Evolutionary conservation across 1,284 basidiomycete species (phyloP).

Genomic region (Austropuccinia psidii): DNA sequence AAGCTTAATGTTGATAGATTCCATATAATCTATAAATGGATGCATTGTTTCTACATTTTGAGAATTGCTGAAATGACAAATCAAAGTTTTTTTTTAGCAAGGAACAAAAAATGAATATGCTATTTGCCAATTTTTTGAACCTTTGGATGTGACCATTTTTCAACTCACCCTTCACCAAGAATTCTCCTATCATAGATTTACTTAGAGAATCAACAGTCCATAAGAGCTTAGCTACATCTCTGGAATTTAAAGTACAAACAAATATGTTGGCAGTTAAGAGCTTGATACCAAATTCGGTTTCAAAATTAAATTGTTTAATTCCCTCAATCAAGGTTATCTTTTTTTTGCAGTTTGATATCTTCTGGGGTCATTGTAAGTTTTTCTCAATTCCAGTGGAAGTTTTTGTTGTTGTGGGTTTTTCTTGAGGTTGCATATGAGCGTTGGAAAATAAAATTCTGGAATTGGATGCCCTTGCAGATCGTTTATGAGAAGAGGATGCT

Average conservation of each 20-base stretch:
- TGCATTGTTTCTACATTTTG: constrained; percentile 88
- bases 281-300: constrained; percentile 86
- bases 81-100: too few species aligned
- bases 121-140: neutral
- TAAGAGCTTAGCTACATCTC: constrained; percentile 79
- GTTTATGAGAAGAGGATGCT: too few species aligned
- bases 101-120: neutral
- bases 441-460: constrained; percentile 22
- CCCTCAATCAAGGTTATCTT: constrained; percentile 94
- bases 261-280: constrained; percentile 85
- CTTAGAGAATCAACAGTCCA: constrained; percentile 83
- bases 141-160: neutral
- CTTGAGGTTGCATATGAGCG: constrained; percentile 40
- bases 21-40: constrained; percentile 82
- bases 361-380: constrained; percentile 77
- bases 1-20: constrained; percentile 71
- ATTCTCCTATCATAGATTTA: constrained; percentile 96
- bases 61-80: constrained; percentile 58
- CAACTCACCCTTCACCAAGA: constrained; percentile 79
- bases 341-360: constrained; percentile 94
- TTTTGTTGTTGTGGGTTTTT: constrained; percentile 39
- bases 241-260: constrained; percentile 65
- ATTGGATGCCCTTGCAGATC: constrained; percentile 10
- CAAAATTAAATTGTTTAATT: constrained; percentile 96
- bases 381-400: too few species aligned